Evolutionary conservation across 2,329 filamentous ascomycete species (phyloP).

Genomic region (Acrocalymma vagum): DNA sequence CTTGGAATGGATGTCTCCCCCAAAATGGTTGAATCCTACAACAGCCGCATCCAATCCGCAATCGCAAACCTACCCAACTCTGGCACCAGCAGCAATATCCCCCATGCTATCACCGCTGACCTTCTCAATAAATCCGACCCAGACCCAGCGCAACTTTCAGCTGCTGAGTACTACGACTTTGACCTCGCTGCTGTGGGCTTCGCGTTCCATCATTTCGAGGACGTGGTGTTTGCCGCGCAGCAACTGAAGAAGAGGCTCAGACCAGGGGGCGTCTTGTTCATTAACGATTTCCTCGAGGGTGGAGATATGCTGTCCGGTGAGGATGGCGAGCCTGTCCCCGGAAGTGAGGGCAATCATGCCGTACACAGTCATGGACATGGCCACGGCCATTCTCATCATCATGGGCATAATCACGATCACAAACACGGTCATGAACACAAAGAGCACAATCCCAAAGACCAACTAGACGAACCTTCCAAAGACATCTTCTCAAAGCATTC

Average conservation of each 20-base stretch:
- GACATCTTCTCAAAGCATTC: conserved; percentile 13
- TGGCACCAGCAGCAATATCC: too few species aligned
- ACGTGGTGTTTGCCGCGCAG: conserved; percentile 67
- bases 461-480: conserved; percentile 16
- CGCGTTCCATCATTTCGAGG: conserved; percentile 61
- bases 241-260: conserved; percentile 69
- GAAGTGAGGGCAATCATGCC: conserved; percentile 33
- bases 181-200: conserved; percentile 54
- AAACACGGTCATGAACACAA: conserved; percentile 21
- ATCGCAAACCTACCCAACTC: conserved; percentile 23
- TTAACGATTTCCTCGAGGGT: conserved; percentile 73
- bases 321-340: conserved; percentile 29
- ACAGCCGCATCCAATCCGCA: conserved; percentile 58
- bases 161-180: conserved; percentile 47
- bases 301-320: conserved; percentile 41
- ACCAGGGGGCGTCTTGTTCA: conserved; percentile 71
- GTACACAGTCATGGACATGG: conserved; percentile 24
- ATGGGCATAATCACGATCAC: conserved; percentile 26
- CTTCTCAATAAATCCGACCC: conserved; percentile 41
- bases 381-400: conserved; percentile 29
- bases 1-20: conserved; percentile 75
- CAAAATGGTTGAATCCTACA: conserved; percentile 75
- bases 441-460: conserved; percentile 11
- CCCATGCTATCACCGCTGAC: conserved; percentile 44
- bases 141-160: conserved; percentile 26